Evolutionary conservation across 2,329 filamentous ascomycete species (phyloP), one percentile per base, ranked within the genome.

Genomic region (Phialophora chinensis): DNA sequence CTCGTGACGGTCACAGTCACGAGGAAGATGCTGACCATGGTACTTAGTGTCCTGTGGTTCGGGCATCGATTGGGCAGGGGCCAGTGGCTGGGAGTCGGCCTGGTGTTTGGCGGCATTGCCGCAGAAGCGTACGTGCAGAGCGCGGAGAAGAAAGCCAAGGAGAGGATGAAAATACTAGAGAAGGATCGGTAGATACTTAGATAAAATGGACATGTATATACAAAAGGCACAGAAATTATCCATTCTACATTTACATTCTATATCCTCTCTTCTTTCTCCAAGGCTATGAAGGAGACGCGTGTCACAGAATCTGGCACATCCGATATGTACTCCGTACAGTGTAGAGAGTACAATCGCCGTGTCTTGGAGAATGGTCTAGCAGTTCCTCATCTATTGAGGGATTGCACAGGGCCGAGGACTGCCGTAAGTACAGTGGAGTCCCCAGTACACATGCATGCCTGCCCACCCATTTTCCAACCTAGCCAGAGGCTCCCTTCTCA

Each of bases 21-120:
- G 54, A 87, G 95, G 75, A 99, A 99, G 83, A 99, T 99, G 95
- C 87, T 98, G 77, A 98, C 94, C 72, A 99, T 99, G 95, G 92
- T 98, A 66, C 85, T 98, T 60, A 97, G 92, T 62, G 95, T 99
- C 31, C 83, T 98, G 67, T 93, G 92, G 81, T 99, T 98, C 77
- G 95, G 95, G 31, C 95, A 99, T 79, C 87, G 86, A 69, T 85
- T 99, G 57, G 91, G 87, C 31, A 81, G 83, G n/a, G 96, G 94
- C 85, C 95, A 99, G 81, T 97, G 93, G 91, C 82, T 96, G 6
- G 95, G 95, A 69, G 93, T 99, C 35, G 90, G 87, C 0, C 83
- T 99, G 66, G 95, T 99, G 8, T 99, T 99, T 82, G 93, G 93
- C 29, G 95, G 94, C 60, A 93, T 99, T 75, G 95, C 93, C 33